A percentile compares a stretch with the other conserved stretches of the same genome.
Conservation (phyloP, 75 land plant genomes). For the Sequoiadendron giganteum region DNA sequence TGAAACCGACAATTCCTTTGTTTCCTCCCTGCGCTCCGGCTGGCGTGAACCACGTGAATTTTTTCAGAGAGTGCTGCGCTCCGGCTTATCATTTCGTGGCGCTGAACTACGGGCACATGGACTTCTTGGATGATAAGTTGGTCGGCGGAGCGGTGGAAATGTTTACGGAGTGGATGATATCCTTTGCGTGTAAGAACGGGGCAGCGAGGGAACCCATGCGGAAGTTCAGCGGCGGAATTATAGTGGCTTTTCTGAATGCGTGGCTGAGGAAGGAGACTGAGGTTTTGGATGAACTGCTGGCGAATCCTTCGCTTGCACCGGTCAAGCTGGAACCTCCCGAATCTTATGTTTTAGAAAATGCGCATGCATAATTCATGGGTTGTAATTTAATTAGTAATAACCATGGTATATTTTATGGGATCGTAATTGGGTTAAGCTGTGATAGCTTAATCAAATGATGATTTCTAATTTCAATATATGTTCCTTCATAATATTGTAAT, state of each 20-base stretch:
- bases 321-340: conserved; percentile 7
- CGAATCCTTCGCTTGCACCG: conserved; percentile 33
- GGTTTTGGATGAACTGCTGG: conserved; percentile 25
- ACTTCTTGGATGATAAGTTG: conserved; percentile 50
- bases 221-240: conserved; percentile 58
- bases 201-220: conserved; percentile 69
- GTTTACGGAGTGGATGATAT: too few species aligned
- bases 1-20: conserved; percentile 49
- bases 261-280: conserved; percentile 27
- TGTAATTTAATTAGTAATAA: too few species aligned
- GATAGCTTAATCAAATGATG: too few species aligned
- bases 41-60: conserved; percentile 77
- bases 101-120: conserved; percentile 79
- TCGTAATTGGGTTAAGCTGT: too few species aligned
- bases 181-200: conserved; percentile 62
- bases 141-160: not conserved
- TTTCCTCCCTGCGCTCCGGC: conserved; percentile 83
- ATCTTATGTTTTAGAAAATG: too few species aligned
- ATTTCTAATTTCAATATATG: too few species aligned
- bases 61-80: conserved; percentile 49
- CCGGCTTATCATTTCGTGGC: conserved; percentile 75
- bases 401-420: too few species aligned
- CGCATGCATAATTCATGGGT: too few species aligned
- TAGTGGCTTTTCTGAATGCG: conserved; percentile 73
- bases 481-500: too few species aligned